Conservation (phyloP, 352 stramenopile genomes). For the Globisporangium paroecandrum region DNA sequence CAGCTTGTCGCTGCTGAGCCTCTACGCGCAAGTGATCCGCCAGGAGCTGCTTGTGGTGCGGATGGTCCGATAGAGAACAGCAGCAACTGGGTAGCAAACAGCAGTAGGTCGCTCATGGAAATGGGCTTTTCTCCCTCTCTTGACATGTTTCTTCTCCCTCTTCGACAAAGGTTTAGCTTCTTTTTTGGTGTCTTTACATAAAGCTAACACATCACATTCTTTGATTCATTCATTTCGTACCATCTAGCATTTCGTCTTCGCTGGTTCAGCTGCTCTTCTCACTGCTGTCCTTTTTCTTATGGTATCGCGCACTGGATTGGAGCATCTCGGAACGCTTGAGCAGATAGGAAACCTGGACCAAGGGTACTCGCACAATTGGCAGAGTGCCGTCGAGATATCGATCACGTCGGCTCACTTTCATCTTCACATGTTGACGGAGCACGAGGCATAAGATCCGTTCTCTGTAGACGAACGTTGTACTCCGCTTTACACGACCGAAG, state of each 20-base stretch:
- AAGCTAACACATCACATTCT: conserved; percentile 12
- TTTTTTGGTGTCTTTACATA: conserved; percentile 18
- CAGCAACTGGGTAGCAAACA: background rate
- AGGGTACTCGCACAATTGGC: background rate
- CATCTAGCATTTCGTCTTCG: background rate
- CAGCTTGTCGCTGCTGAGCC: conserved; percentile 37
- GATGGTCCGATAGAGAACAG: conserved; percentile 8
- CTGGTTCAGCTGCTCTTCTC: background rate
- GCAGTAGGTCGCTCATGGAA: background rate
- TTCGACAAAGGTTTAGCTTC: conserved; percentile 3
- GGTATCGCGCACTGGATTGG: background rate
- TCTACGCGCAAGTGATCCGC: conserved; percentile 53
- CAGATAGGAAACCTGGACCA: background rate
- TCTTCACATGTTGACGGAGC: background rate
- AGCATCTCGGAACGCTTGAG: conserved; percentile 2
- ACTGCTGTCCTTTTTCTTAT: background rate
- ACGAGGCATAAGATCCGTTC: background rate
- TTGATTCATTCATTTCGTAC: conserved; percentile 8
- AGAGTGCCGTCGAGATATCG: background rate
- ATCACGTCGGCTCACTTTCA: background rate
- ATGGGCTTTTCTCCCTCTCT: conserved; percentile 5
- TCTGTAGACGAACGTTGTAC: background rate
- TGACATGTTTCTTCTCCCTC: background rate
- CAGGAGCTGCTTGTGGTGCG: conserved; percentile 29
- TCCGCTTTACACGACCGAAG: conserved; percentile 47